A percentile compares a stretch with the other conserved stretches of the same genome.
Evolutionary conservation across 1,284 basidiomycete species (phyloP).

Genomic region (Volvariella surrecta): DNA sequence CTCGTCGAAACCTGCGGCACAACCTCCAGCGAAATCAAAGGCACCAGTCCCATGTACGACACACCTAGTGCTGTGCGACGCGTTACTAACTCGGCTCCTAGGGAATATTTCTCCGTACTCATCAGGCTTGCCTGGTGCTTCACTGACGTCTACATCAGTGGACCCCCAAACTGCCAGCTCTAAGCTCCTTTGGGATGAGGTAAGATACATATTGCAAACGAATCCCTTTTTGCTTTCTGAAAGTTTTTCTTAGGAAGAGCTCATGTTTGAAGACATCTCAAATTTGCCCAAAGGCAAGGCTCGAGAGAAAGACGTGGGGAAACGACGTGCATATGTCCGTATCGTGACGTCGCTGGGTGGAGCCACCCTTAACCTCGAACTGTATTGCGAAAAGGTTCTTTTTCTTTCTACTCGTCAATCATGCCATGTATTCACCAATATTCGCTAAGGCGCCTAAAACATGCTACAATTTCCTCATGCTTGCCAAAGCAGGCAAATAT

Average conservation of each 20-base stretch:
- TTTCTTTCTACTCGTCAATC: neutral
- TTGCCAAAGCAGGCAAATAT: constrained; percentile 86
- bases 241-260: constrained; percentile 52
- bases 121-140: constrained; percentile 85
- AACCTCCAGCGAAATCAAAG: constrained; percentile 36
- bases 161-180: constrained; percentile 73
- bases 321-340: constrained; percentile 84
- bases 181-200: constrained; percentile 86
- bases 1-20: constrained; percentile 22
- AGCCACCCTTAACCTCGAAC: constrained; percentile 81
- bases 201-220: constrained; percentile 17
- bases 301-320: constrained; percentile 88
- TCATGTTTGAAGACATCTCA: constrained; percentile 88
- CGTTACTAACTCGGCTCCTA: constrained; percentile 18
- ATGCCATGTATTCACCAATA: neutral
- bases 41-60: constrained; percentile 56
- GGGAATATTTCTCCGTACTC: constrained; percentile 92
- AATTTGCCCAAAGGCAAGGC: constrained; percentile 72
- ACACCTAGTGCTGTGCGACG: constrained; percentile 3
- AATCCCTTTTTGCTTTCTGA: neutral
- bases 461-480: constrained; percentile 95
- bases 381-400: constrained; percentile 81
- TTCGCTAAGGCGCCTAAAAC: constrained; percentile 81
- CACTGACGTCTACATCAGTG: constrained; percentile 87
- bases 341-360: constrained; percentile 87